phyloP scores from a whole-genome alignment of 768 basidiomycete genomes.

The Gloeostereum incarnatum region DNA sequence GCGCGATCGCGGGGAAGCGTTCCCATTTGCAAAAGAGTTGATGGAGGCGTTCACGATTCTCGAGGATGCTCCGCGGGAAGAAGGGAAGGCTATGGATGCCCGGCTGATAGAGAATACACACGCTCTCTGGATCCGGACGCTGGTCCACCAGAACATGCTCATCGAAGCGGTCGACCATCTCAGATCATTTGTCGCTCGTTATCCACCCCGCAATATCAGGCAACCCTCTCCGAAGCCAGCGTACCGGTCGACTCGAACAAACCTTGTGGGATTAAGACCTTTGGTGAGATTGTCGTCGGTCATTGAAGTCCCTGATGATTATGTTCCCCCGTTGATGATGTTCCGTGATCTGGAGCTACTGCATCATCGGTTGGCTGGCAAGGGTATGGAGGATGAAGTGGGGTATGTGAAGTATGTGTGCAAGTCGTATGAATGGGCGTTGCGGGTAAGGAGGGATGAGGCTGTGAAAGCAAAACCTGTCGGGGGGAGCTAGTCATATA shows the following conservation, averaged over 20 bases:
- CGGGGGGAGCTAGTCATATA: no score
- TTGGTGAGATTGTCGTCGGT: constrained; percentile 61
- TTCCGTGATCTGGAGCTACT: constrained; percentile 74
- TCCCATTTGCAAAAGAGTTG: constrained; percentile 45
- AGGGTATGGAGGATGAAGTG: constrained; percentile 36
- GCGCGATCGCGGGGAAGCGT: constrained; percentile 37
- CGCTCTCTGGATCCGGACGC: constrained; percentile 55
- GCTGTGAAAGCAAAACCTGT: constrained; percentile 27
- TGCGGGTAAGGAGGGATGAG: constrained; percentile 51
- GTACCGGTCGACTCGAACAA: constrained; percentile 50
- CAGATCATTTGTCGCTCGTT: constrained; percentile 50
- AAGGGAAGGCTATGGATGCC: constrained; percentile 19
- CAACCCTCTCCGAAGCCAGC: constrained; percentile 30
- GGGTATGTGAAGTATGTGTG: constrained; percentile 66
- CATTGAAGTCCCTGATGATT: constrained; percentile 59
- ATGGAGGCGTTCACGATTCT: constrained; percentile 57
- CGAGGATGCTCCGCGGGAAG: constrained; percentile 27
- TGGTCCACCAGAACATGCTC: no score
- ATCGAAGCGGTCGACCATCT: constrained; percentile 49
- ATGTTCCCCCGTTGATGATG: constrained; percentile 69
- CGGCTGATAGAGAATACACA: constrained; percentile 64
- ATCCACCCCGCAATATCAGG: constrained; percentile 49
- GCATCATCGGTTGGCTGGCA: constrained; percentile 48
- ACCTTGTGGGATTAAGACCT: constrained; percentile 46
- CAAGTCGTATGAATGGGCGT: constrained; percentile 62